phyloP scores from a whole-genome alignment of 768 basidiomycete species.

The Mycena galericulata region DNA sequence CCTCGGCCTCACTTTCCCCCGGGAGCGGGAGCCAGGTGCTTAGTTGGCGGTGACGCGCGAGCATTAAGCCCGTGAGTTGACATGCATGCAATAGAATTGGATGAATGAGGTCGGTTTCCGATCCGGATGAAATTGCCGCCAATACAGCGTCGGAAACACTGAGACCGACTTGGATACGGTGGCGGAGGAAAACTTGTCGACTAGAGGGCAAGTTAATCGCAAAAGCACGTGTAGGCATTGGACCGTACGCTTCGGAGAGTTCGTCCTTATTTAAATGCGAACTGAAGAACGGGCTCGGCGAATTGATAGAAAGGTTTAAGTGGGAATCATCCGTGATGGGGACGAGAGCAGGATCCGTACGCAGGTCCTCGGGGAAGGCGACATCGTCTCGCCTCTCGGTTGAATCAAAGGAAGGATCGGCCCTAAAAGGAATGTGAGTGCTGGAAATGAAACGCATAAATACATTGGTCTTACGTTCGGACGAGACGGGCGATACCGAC shows the following conservation, averaged over 20 bases:
- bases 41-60: constrained; percentile 17
- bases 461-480: neutral
- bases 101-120: neutral
- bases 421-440: neutral
- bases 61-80: constrained; percentile 27
- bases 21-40: constrained; percentile 1
- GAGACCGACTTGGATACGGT: constrained; percentile 25
- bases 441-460: neutral
- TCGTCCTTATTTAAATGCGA: constrained; percentile 8
- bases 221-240: neutral
- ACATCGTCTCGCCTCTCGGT: neutral
- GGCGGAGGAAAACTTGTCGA: constrained; percentile 18
- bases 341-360: no score
- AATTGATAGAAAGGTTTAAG: neutral
- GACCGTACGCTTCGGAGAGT: constrained; percentile 3
- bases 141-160: constrained; percentile 8
- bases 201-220: neutral
- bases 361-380: neutral
- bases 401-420: constrained; percentile 6
- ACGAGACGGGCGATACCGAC: neutral
- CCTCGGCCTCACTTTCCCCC: constrained; percentile 11
- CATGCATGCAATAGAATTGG: constrained; percentile 21
- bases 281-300: neutral
- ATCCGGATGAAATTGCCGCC: neutral
- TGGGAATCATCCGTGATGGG: neutral